Base-by-base conservation (phyloP, 2,329 filamentous ascomycete genomes). In the Leptographium lundbergii region DNA sequence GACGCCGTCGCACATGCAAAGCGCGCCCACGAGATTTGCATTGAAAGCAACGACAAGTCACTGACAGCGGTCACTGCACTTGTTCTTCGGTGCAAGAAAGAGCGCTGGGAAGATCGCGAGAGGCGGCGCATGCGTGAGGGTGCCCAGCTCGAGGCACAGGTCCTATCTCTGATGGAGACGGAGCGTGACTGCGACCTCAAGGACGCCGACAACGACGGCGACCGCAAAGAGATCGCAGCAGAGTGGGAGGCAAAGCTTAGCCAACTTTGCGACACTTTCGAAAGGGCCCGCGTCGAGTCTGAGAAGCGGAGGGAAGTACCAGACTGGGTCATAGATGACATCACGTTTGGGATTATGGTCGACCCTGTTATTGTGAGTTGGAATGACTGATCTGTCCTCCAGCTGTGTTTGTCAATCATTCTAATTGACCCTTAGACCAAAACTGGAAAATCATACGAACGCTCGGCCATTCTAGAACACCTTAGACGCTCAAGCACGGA, bases 401-500 rank as follows among this genome's bases (percentile, higher is more conserved):
- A 51, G 22, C 29, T 39, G 17, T 19, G n/a, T 54, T 53, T 24
- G 36, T 29, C 55, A 25, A 1, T 34, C 25, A 6, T 54, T 22
- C 0, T 55, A 13, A 52, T n/a, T n/a, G 1, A 17, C 11, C n/a
- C 32, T 4, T 54, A 76, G 85, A 92, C 89, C 1, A 91, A 88
- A 67, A 91, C 87, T 1, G 94, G 94, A 14, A 88, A 91, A 63
- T 94, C 88, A 1, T 99, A 96, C 69, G 94, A 97, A 70, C 82
- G 92, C 50, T 80, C 88, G 0, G 88, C 88, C 19, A 87, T 99
- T 61, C 78, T 91, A 67, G 90, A 95, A 71, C 91, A 96, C 69
- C 77, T 99, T 29, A 86, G 87, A 66, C 79, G 87, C 25, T 82
- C 82, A 39, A 78, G 79, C 0, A 87, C 82, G 17, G 94, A 99